Conservation (phyloP, 768 basidiomycete genomes). For the Cystofilobasidium capitatum region DNA sequence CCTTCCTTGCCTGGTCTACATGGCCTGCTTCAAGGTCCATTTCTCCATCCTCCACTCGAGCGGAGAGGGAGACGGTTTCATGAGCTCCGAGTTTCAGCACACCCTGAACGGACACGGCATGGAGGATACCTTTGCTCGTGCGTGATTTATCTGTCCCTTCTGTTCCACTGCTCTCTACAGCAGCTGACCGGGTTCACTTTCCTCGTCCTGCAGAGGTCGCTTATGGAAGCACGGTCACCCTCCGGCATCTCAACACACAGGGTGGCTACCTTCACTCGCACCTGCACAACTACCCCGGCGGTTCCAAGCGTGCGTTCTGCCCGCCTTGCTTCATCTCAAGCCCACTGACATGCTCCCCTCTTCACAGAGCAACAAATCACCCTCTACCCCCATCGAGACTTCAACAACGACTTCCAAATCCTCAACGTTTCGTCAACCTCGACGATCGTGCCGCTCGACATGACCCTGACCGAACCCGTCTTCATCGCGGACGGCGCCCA, state of each 20-base stretch:
- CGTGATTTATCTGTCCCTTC: conserved; percentile 31
- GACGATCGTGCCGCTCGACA: conserved; percentile 34
- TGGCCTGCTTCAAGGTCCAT: conserved; percentile 93
- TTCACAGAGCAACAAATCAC: conserved; percentile 89
- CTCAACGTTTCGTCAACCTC: conserved; percentile 54
- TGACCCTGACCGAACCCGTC: conserved; percentile 8
- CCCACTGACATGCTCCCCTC: background rate
- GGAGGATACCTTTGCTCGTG: conserved; percentile 85
- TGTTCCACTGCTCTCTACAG: conserved; percentile 1
- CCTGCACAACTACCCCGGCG: conserved; percentile 73
- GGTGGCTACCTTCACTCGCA: conserved; percentile 99
- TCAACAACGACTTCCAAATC: conserved; percentile 88
- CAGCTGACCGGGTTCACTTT: background rate
- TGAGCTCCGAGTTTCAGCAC: conserved; percentile 98
- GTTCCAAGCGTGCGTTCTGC: conserved; percentile 64
- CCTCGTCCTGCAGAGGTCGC: conserved; percentile 55
- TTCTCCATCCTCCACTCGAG: conserved; percentile 78
- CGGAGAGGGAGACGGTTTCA: conserved; percentile 96
- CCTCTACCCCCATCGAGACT: conserved; percentile 95
- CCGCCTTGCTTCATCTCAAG: background rate
- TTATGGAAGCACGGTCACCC: conserved; percentile 66
- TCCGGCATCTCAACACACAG: conserved; percentile 91
- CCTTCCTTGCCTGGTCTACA: conserved; percentile 79
- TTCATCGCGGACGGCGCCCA: conserved; percentile 58
- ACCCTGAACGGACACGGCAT: conserved; percentile 80